A percentile compares a stretch with the other conserved stretches of the same genome.
phyloP scores from a whole-genome alignment of 2,329 filamentous ascomycete species.

The Escovopsis sp. region DNA sequence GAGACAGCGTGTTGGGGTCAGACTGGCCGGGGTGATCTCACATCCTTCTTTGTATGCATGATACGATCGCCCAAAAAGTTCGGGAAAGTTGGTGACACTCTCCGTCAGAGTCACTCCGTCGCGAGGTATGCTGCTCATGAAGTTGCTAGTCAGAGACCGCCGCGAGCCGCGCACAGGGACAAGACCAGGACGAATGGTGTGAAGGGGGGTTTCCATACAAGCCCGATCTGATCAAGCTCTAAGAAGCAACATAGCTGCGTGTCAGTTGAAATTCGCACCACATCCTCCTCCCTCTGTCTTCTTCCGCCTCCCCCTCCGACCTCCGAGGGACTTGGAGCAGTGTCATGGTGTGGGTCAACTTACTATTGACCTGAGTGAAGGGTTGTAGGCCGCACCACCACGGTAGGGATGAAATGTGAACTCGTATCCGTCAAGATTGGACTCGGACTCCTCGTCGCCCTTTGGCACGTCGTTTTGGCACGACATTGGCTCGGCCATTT shows the following conservation, averaged over 20 bases:
- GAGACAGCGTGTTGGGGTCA: too few species aligned
- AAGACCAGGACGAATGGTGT: too few species aligned
- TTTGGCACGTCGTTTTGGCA: too few species aligned
- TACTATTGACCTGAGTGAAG: conserved; percentile 21
- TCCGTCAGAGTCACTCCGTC: conserved; percentile 22
- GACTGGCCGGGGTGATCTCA: conserved; percentile 10
- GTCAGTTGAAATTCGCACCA: too few species aligned
- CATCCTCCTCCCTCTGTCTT: too few species aligned
- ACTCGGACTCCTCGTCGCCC: not conserved
- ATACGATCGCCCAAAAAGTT: conserved; percentile 31
- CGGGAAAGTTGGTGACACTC: conserved; percentile 26
- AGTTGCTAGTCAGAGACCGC: too few species aligned
- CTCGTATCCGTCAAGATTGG: conserved; percentile 9
- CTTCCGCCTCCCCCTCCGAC: too few species aligned
- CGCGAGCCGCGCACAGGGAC: too few species aligned
- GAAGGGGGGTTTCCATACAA: too few species aligned
- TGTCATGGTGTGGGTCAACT: conserved; percentile 3
- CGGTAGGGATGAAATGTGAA: conserved; percentile 20
- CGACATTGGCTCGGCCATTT: too few species aligned
- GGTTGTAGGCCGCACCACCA: conserved; percentile 13
- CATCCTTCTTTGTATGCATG: conserved; percentile 33
- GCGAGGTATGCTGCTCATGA: not conserved
- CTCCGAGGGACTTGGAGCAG: not conserved
- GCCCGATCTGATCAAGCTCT: too few species aligned
- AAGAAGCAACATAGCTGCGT: too few species aligned